Percentiles rank a stretch among this genome's conserved stretches.
phyloP scores from a whole-genome alignment of 352 stramenopile species.

The Globisporangium perplexum region DNA sequence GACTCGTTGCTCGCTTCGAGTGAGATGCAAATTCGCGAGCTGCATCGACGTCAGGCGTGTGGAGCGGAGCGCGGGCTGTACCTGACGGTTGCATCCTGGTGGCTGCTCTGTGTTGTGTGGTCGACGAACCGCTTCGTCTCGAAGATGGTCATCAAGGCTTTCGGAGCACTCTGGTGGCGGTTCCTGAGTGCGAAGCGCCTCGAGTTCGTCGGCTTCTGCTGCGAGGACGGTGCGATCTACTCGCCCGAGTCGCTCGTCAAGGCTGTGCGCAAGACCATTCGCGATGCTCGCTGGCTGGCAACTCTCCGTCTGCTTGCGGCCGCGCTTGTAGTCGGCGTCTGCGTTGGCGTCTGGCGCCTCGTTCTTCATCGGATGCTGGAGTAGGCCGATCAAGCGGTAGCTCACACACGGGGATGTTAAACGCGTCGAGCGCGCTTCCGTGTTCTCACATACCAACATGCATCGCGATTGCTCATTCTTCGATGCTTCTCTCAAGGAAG shows the following conservation, averaged over 20 bases:
- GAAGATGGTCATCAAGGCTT: slow-evolving; percentile 39
- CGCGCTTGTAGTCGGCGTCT: slow-evolving; percentile 11
- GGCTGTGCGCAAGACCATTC: slow-evolving; percentile 32
- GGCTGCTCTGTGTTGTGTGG: slow-evolving; percentile 47
- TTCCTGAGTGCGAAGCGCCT: slow-evolving; percentile 47
- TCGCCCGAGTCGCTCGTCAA: slow-evolving; percentile 21
- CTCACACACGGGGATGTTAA: background rate
- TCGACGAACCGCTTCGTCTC: slow-evolving; percentile 34
- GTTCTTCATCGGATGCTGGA: slow-evolving; percentile 7
- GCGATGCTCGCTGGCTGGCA: slow-evolving; percentile 31
- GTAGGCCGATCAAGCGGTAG: background rate
- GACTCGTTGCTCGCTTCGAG: background rate
- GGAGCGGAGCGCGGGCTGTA: slow-evolving; percentile 56
- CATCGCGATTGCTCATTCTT: background rate
- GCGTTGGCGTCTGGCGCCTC: slow-evolving; percentile 5
- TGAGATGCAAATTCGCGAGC: slow-evolving; percentile 8
- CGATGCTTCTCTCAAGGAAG: background rate
- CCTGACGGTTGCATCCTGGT: slow-evolving; percentile 52
- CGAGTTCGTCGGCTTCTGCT: slow-evolving; percentile 50
- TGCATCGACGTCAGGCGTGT: slow-evolving; percentile 41
- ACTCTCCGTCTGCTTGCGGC: slow-evolving; percentile 25
- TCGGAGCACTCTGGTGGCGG: slow-evolving; percentile 47
- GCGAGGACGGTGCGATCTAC: slow-evolving; percentile 39
- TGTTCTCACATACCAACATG: background rate
- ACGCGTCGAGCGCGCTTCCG: background rate